phyloP scores from a whole-genome alignment of 2,329 filamentous ascomycete genomes.

The Alternaria viburni region DNA sequence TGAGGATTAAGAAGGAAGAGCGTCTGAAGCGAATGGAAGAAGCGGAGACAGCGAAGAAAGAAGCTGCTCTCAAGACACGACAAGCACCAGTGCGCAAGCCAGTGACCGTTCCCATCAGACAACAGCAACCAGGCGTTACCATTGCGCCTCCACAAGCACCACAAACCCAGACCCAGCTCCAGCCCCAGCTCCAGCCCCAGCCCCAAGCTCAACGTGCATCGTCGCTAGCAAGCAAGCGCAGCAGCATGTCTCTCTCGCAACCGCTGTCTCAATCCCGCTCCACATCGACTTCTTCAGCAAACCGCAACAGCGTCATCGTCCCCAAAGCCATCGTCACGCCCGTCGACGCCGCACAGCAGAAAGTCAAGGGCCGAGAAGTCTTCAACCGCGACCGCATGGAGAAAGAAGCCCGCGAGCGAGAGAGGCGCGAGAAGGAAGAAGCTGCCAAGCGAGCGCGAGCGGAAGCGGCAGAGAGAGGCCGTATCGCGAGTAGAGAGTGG shows the following conservation, averaged over 20 bases:
- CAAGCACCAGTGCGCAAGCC: conserved; percentile 53
- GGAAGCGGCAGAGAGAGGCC: conserved; percentile 54
- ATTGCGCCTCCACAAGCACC: conserved; percentile 18
- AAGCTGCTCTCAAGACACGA: conserved; percentile 43
- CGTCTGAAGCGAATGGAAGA: conserved; percentile 43
- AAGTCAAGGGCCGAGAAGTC: conserved; percentile 53
- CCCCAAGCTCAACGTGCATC: conserved; percentile 15
- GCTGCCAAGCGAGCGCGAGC: conserved; percentile 55
- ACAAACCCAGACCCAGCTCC: conserved; percentile 8
- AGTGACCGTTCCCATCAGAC: conserved; percentile 53
- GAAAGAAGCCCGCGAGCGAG: conserved; percentile 49
- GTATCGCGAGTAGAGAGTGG: conserved; percentile 56
- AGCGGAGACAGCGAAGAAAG: conserved; percentile 45
- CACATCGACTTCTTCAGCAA: conserved; percentile 29
- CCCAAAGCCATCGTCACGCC: conserved; percentile 36
- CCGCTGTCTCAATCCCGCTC: conserved; percentile 25
- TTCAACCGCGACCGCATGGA: conserved; percentile 54
- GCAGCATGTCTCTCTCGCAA: conserved; percentile 27
- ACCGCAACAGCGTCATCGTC: conserved; percentile 32
- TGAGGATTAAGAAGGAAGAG: conserved; percentile 42
- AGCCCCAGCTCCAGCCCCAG: conserved; percentile 3
- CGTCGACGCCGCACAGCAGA: conserved; percentile 39
- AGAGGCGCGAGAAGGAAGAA: conserved; percentile 56
- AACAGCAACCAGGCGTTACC: conserved; percentile 43
- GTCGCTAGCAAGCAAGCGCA: conserved; percentile 30